A percentile compares a stretch with the other conserved stretches of the same genome.
phyloP scores from a whole-genome alignment of 129 eudicot genomes.

The Ambrosia artemisiifolia region DNA sequence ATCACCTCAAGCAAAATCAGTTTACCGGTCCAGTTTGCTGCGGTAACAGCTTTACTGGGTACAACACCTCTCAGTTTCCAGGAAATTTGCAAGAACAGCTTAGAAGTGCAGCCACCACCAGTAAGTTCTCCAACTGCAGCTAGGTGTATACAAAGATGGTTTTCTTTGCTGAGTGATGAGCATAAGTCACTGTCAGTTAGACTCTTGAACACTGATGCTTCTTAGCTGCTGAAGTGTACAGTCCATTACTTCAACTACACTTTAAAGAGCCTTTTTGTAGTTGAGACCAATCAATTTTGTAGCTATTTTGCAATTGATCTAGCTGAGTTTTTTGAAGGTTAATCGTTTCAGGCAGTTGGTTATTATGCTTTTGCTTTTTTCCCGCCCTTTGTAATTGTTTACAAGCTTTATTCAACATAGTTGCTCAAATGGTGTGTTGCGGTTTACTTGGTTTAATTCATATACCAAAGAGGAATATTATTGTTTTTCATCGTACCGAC shows the following conservation, averaged over 20 bases:
- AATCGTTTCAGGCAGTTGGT: neutral
- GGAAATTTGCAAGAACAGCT: slow-evolving; percentile 40
- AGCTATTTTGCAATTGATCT: slow-evolving; percentile 19
- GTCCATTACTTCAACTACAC: slow-evolving; percentile 4
- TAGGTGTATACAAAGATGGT: slow-evolving; percentile 50
- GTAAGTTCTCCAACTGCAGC: slow-evolving; percentile 24
- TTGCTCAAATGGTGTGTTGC: neutral
- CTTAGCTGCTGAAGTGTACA: slow-evolving; percentile 15
- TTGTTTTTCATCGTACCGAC: neutral
- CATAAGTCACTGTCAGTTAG: slow-evolving; percentile 39
- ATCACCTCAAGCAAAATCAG: slow-evolving; percentile 20
- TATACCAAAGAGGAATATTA: neutral
- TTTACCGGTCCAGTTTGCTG: slow-evolving; percentile 44
- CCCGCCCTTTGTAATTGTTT: neutral
- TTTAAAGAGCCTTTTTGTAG: neutral
- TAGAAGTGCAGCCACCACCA: slow-evolving; percentile 13
- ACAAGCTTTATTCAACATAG: neutral
- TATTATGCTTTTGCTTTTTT: slow-evolving; percentile 4
- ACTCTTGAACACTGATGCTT: slow-evolving; percentile 27
- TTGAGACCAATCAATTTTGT: slow-evolving; percentile 29
- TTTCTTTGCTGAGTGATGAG: slow-evolving; percentile 51
- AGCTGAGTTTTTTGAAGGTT: slow-evolving; percentile 17
- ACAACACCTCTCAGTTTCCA: slow-evolving; percentile 41
- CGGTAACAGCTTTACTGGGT: slow-evolving; percentile 53
- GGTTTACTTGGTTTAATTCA: neutral